Base-by-base conservation (phyloP, 805 yeast genomes). In the Candida tibetensis region DNA sequence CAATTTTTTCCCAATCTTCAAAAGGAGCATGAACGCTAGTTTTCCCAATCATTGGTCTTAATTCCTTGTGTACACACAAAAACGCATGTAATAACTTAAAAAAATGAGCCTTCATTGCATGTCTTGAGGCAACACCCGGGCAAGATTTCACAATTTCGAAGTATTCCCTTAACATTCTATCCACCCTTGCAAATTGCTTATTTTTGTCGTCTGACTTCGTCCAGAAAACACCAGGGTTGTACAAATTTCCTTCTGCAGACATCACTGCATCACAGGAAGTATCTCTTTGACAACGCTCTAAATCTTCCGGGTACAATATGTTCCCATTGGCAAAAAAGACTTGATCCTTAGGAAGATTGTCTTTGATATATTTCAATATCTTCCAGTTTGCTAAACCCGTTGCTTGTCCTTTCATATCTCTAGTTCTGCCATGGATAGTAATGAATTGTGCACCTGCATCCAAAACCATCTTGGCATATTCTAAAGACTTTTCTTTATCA, bases 341-440 rank as follows among this genome's bases (percentile, higher is more conserved):
- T 2, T 91, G 88, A 33, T 81, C 93, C 30, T 55, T 46, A 0
- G 91, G 85, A 32, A 93, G 66, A 46, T 86, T 82, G 19, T 89
- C 95, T 40, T 93, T 70, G 28, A 93, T 56, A 55, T 79, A 87
- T 48, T 71, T 76, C 42, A 93, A 74, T 18, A 82, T 72, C 21
- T 78, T 73, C 98, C 99, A 91, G 63, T 93, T 90, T 1, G 99
- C 98, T 34, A 93, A 65, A 0, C 99, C 99, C 0, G 99, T 91
- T 42, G 78, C 76, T 59, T 91, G 98, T 5, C 99, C 99, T 62
- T 93, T 93, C 95, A 89, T 91, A 41, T 91, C 99, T 47, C 99
- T 74, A 1, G 97, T 83, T 51, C 99, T 76, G 2, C 98, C 98
- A 60, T 93, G 99, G 6, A 93, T 85, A 1, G 97, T 89, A 27